Percentiles rank a stretch among this genome's conserved stretches.
Conservation (phyloP, 1,284 basidiomycete genomes). For the Fomitopsis palustris region DNA sequence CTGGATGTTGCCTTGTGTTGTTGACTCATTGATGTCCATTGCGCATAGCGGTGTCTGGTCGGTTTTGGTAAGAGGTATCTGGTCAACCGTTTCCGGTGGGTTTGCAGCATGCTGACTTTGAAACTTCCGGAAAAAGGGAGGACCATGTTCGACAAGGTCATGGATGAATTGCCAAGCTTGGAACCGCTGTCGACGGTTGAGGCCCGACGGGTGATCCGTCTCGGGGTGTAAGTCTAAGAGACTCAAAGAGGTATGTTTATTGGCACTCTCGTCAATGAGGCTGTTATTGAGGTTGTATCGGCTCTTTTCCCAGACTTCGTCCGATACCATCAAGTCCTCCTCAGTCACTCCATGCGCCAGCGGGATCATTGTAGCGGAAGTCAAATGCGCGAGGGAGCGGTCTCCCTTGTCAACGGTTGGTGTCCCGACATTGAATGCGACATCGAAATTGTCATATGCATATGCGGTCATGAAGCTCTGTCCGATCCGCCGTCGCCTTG, state of each 20-base stretch:
- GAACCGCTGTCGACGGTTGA: neutral
- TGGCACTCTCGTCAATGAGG: neutral
- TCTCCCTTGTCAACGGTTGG: conserved; percentile 1
- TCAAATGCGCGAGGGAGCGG: neutral
- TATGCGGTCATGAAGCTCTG: neutral
- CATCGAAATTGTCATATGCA: conserved; percentile 6
- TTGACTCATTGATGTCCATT: too few relatives aligned
- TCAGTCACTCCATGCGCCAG: neutral
- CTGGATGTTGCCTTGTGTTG: too few relatives aligned
- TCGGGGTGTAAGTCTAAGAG: neutral
- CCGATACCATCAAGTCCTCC: neutral
- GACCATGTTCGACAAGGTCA: too few relatives aligned
- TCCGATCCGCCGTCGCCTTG: neutral
- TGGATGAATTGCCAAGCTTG: neutral
- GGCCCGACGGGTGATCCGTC: neutral
- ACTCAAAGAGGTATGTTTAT: neutral
- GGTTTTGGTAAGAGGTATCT: too few relatives aligned
- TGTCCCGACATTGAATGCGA: neutral
- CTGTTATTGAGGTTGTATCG: neutral
- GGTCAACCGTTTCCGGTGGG: too few relatives aligned
- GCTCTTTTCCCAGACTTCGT: neutral
- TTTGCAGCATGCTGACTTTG: too few relatives aligned
- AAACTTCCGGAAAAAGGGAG: too few relatives aligned
- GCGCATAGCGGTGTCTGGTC: too few relatives aligned
- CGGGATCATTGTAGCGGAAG: neutral